Base-by-base conservation (phyloP, 2,329 filamentous ascomycete genomes). In the Ophiostoma piceae region DNA sequence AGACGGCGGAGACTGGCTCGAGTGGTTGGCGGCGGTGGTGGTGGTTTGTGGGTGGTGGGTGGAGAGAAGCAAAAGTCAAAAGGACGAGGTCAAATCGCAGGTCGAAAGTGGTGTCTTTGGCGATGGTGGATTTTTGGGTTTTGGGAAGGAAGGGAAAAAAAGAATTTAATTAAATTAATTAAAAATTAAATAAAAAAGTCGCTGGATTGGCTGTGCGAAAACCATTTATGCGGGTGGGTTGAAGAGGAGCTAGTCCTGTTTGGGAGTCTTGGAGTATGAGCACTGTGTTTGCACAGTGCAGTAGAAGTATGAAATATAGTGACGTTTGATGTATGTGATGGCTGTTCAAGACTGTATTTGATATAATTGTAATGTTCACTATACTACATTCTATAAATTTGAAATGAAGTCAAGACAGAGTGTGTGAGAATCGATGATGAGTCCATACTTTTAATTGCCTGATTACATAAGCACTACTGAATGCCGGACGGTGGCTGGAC, bases 221-320 rank as follows among this genome's bases (percentile, higher is more conserved):
- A 70, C 71, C 71, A 73, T 74, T 75, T 71, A 69, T 69, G 69
- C 66, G 69, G 51, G 69, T 60, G 57, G 66, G 35, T 19, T 35
- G 66, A 41, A 16, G 57, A n/a, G 26, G 22, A 1, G 37, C 71
- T 62, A 70, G 57, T 69, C 66, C 16, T 16, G 11, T 67, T 57
- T 57, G 35, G 69, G 69, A 51, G 32, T 5, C 1, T 35, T 35
- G 35, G 35, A 35, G 51, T 57, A 9, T 6, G 51, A 1, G 51
- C 51, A 57, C 51, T 57, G 51, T 57, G 51, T 11, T 35, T 26
- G 51, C 6, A 29, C n/a, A 12, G 51, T 57, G n/a, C 22, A 12
- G 35, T 35, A 5, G 8, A 35, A 6, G 26, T 1, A 29, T 29
- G 26, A 35, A 5, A 35, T 35, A 35, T 3, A 35, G 35, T 35